Evolutionary conservation across 495 filamentous ascomycete species (phyloP), one percentile per base, ranked within the genome.

Genomic region (Penicillium diatomitis): DNA sequence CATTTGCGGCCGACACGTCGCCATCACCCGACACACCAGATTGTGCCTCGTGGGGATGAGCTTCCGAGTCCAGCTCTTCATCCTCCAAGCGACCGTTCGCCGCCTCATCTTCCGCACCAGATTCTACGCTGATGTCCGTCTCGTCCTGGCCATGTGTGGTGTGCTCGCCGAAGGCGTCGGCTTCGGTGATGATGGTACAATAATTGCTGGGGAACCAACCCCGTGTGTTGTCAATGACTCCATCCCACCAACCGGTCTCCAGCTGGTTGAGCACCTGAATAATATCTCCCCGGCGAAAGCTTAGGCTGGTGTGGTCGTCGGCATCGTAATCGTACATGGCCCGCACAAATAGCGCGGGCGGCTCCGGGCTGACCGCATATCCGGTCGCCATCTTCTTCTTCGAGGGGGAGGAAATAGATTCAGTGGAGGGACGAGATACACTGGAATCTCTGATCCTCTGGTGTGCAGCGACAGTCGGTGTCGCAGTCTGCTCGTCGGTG

Each of bases 171-270:
- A 73, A 61, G 49, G 94, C 87, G 42, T 86, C 81, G 38, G 80
- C 76, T 57, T 83, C 85, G 27, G 82, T 71, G 58, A 96, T 86
- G 37, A 92, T 78, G 46, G 84, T 78, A 69, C 92, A 97, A 69
- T 98, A 98, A 64, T 98, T 98, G 75, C 92, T 97, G 6, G 92
- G 92, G 70, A 98, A 98, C 92, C 92, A 98, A 47, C 92, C 92
- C 54, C 92, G 82, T 49, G 91, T 82, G 40, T 86, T 89, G 47
- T 71, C 64, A 61, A 97, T 91, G 36, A 97, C 87, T 7, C 92
- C 92, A 69, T 98, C 92, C 92, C 92, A 98, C 92, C 92, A 98
- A 6, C 92, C 92, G 53, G 90, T 97, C 58, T 96, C 94, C 38
- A 98, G 75, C 66, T 95, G 90, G 48, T 95, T 98, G 50, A 98